Percentiles rank a stretch among this genome's conserved stretches.
Evolutionary conservation across 805 yeast genomes (phyloP).

Genomic region (Sporopachydermia quercuum): DNA sequence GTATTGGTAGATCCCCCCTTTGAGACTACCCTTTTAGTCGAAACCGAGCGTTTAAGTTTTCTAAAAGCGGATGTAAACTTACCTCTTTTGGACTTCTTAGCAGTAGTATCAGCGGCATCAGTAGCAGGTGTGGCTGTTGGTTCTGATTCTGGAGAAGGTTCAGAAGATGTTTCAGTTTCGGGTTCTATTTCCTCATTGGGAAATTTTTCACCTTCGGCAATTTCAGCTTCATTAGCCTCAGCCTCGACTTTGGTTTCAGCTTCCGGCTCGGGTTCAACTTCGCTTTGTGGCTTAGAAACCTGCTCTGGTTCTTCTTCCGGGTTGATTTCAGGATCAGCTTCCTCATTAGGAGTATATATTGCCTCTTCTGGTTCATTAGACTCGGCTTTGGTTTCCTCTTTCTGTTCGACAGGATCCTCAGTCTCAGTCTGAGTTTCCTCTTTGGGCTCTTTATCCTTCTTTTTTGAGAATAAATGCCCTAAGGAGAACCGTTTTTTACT

Average conservation of each 20-base stretch:
- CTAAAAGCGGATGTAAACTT: conserved; percentile 29
- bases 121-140: background rate
- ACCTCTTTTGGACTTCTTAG: conserved; percentile 19
- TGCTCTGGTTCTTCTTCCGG: background rate
- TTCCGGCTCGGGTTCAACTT: background rate
- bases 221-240: too few relatives aligned
- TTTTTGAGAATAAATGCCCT: background rate
- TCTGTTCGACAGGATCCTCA: background rate
- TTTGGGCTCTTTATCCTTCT: background rate
- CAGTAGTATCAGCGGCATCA: conserved; percentile 5
- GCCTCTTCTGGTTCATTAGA: conserved; percentile 4
- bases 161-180: too few relatives aligned
- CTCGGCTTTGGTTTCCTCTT: conserved; percentile 4
- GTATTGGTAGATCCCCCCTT: background rate
- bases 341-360: conserved; percentile 1
- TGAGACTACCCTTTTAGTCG: background rate
- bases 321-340: background rate
- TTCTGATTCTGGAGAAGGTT: too few relatives aligned
- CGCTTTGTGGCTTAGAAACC: background rate
- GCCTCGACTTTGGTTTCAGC: background rate
- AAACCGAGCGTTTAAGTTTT: background rate
- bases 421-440: background rate
- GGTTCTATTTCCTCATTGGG: too few relatives aligned
- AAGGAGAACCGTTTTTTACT: background rate
- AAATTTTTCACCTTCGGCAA: too few relatives aligned